Base-by-base conservation (phyloP, 2,329 filamentous ascomycete genomes). In the Fusarium acutatum region DNA sequence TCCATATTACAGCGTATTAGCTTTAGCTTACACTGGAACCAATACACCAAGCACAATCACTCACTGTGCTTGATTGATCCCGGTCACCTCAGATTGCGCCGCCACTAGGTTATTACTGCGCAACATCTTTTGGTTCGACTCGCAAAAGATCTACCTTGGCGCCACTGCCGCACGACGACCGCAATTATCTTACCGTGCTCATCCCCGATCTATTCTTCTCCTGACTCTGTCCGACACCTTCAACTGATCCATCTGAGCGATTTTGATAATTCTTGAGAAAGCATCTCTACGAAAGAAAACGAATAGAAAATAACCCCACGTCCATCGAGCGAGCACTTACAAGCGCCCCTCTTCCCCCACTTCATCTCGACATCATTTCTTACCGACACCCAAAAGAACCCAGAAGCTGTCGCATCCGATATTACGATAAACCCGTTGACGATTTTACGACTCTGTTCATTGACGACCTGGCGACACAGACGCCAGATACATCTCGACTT, bases 81-180 rank as follows among this genome's bases (percentile, higher is more conserved):
- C 35, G 57, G 47, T 56, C 59, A 32, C 34, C 20, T 54, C 34
- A 65, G 47, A 64, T 74, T 75, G 73, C 67, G 75, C 72, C 64
- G 60, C 67, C 66, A 64, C 61, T 50, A 34, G 47, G 6, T 52
- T 35, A 35, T 52, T 52, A 35, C 49, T 73, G 66, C 71, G 68
- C 65, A 75, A 74, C 54, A 72, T 73, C 59, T 71, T 73, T 73
- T 71, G 73, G 64, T 67, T 68, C 68, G 60, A 71, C 54, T 71
- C 67, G 67, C 64, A 75, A 76, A 65, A 69, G 63, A 71, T 69
- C 56, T 64, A 53, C 56, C 54, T 47, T 56, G 41, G 64, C 73
- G 67, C 67, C 67, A 67, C 71, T 72, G 60, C 72, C 69, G 50
- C 64, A 64, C 67, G 43, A 50, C 66, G 28, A 69, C 60, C 41